Percentiles rank a stretch among this genome's conserved stretches.
phyloP scores from a whole-genome alignment of 768 basidiomycete species.

The Macrolepiota fuliginosa region DNA sequence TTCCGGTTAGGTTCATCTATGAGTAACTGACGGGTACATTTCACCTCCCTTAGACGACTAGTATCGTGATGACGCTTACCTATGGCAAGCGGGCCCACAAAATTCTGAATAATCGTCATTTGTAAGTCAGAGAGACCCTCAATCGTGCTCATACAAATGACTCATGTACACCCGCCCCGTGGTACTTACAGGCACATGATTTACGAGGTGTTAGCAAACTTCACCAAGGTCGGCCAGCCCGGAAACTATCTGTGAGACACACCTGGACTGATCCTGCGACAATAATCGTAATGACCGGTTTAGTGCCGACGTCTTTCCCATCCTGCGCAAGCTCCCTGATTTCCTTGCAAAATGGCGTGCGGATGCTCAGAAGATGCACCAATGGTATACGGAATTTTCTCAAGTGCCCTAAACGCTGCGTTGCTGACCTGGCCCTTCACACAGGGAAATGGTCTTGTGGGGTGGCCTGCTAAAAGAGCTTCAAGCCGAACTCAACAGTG shows the following conservation, averaged over 20 bases:
- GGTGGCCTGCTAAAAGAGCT: slow-evolving; percentile 24
- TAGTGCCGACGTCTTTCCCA: slow-evolving; percentile 24
- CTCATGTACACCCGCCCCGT: neutral
- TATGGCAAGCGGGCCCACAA: slow-evolving; percentile 23
- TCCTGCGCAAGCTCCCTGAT: slow-evolving; percentile 24
- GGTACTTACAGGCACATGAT: slow-evolving; percentile 19
- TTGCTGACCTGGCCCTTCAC: neutral
- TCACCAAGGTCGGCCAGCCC: slow-evolving; percentile 22
- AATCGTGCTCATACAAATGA: neutral
- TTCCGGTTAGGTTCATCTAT: neutral
- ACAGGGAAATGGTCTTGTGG: slow-evolving; percentile 26
- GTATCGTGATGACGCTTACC: slow-evolving; percentile 22
- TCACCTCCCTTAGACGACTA: slow-evolving; percentile 19
- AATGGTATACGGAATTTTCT: slow-evolving; percentile 17
- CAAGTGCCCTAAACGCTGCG: neutral
- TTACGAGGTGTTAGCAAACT: slow-evolving; percentile 23
- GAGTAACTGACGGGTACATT: neutral
- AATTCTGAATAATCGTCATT: slow-evolving; percentile 17
- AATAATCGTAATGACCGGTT: neutral
- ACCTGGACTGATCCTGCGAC: neutral
- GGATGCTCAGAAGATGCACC: slow-evolving; percentile 23
- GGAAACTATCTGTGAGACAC: slow-evolving; percentile 23
- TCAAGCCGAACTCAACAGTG: slow-evolving; percentile 18
- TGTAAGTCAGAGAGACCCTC: slow-evolving; percentile 13
- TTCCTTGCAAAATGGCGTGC: slow-evolving; percentile 24